Conservation (phyloP, 2,329 filamentous ascomycete genomes). For the Beauveria australis region DNA sequence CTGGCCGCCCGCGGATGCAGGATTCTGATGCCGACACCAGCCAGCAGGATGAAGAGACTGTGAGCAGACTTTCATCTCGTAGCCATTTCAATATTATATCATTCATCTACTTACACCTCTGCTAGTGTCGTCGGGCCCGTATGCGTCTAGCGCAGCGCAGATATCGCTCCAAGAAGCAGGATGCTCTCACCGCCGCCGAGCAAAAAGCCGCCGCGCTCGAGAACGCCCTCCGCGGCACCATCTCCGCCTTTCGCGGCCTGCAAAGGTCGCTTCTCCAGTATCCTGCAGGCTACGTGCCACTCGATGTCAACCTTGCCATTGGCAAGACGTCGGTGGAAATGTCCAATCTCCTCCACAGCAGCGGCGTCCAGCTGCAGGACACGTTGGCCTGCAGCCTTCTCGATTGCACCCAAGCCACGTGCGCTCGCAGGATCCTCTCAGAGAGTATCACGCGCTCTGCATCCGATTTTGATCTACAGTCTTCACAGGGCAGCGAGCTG, state of each 20-base stretch:
- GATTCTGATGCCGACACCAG: neutral
- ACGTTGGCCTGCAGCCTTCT: slow-evolving; percentile 2
- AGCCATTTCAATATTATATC: no score
- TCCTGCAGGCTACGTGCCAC: neutral
- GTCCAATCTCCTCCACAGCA: slow-evolving; percentile 4
- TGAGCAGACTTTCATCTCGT: neutral
- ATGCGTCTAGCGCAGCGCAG: slow-evolving; percentile 10
- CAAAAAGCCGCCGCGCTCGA: slow-evolving; percentile 8
- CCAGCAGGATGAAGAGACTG: slow-evolving; percentile 3
- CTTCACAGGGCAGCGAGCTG: neutral
- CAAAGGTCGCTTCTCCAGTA: slow-evolving; percentile 7
- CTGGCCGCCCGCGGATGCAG: slow-evolving; percentile 6
- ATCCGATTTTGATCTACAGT: neutral
- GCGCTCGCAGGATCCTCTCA: neutral
- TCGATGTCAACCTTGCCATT: neutral
- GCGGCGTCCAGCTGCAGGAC: slow-evolving; percentile 10
- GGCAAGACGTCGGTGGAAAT: slow-evolving; percentile 5
- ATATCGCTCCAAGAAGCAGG: slow-evolving; percentile 11
- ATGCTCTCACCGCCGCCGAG: slow-evolving; percentile 7
- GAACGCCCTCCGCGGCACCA: slow-evolving; percentile 5
- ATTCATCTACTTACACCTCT: neutral
- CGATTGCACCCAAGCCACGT: neutral
- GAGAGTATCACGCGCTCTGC: neutral
- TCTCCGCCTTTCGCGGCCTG: slow-evolving; percentile 3
- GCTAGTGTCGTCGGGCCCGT: neutral